A percentile compares a stretch with the other conserved stretches of the same genome.
Conservation (phyloP, 805 yeast species). For the Teunomyces cretensis region DNA sequence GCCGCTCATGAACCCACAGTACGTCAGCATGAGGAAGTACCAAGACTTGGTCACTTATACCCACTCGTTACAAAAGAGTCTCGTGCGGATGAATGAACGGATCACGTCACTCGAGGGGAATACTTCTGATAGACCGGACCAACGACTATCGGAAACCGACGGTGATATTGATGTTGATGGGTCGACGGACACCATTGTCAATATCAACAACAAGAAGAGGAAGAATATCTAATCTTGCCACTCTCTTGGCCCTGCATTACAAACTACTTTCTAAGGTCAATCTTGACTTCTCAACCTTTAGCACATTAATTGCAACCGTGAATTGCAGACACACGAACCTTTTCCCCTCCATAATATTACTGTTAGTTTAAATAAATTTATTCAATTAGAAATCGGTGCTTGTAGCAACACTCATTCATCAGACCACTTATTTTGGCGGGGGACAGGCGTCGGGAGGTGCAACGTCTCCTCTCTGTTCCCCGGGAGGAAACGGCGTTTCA, state of each 20-base stretch:
- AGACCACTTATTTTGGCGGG: too few species aligned
- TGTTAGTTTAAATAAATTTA: too few species aligned
- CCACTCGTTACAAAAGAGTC: slow-evolving; percentile 27
- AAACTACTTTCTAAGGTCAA: too few species aligned
- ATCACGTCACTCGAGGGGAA: slow-evolving; percentile 27
- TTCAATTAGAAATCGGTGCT: too few species aligned
- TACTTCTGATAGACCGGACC: slow-evolving; percentile 11
- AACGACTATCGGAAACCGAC: not conserved
- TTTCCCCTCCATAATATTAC: too few species aligned
- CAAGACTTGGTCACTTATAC: slow-evolving; percentile 37
- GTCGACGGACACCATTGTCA: not conserved
- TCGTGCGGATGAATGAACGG: slow-evolving; percentile 26
- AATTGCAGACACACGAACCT: too few species aligned
- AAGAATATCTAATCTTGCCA: not conserved
- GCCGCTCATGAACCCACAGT: not conserved
- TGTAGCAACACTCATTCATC: too few species aligned
- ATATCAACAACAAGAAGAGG: not conserved
- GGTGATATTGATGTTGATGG: not conserved
- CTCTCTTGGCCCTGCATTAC: not conserved
- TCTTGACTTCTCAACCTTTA: too few species aligned
- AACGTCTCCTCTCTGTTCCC: too few species aligned
- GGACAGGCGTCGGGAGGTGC: too few species aligned
- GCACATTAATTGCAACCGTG: too few species aligned
- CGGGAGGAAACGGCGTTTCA: too few species aligned
- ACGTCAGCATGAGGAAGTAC: slow-evolving; percentile 21